Conservation (phyloP, 129 eudicot species). For the Helianthus annuus region HanXRQr2.0-SUNRISE NC_035441.2:115630319-115630818, state of each 20-base stretch:
- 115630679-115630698: background rate
- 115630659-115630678: slow-evolving; percentile 11
- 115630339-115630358: slow-evolving; percentile 37
- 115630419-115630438: slow-evolving; percentile 53
- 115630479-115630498: slow-evolving; percentile 12
- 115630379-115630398: slow-evolving; percentile 41
- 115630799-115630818: too few relatives aligned
- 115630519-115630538: slow-evolving; percentile 19
- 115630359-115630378: slow-evolving; percentile 52
- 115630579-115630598: background rate
- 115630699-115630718: background rate
- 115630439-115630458: background rate
- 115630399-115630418: slow-evolving; percentile 38
- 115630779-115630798: too few relatives aligned
- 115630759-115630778: too few relatives aligned
- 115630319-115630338: slow-evolving; percentile 45
- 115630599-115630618: background rate
- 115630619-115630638: background rate
- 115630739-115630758: too few relatives aligned
- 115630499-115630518: slow-evolving; percentile 3
- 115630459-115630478: slow-evolving; percentile 4
- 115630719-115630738: too few relatives aligned
- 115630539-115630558: background rate
- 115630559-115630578: background rate
- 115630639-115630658: background rate